phyloP scores from a whole-genome alignment of 768 basidiomycete genomes.

The Hericium erinaceus region DNA sequence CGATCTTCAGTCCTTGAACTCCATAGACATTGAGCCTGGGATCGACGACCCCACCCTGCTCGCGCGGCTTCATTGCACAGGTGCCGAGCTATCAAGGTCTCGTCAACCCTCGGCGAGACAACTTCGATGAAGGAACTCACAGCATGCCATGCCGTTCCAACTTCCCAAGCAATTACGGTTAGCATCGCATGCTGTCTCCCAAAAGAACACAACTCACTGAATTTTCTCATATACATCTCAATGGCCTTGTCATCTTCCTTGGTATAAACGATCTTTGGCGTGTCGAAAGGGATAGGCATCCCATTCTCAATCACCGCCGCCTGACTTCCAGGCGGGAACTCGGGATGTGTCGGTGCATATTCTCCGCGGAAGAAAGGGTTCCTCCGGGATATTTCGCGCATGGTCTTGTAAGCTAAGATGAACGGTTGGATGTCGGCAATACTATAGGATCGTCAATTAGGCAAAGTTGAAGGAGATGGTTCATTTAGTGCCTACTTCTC shows the following conservation, averaged over 20 bases:
- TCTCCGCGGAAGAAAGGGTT: constrained; percentile 31
- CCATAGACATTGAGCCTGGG: constrained; percentile 55
- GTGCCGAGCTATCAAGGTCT: constrained; percentile 41
- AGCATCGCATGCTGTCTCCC: neutral
- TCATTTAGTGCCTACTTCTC: constrained; percentile 7
- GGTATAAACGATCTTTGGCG: constrained; percentile 24
- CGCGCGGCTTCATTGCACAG: constrained; percentile 57
- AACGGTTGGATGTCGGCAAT: constrained; percentile 29
- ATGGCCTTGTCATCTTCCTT: constrained; percentile 27
- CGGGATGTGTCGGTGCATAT: neutral
- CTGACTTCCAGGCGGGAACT: neutral
- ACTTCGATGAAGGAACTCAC: neutral
- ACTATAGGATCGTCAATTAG: constrained; percentile 4
- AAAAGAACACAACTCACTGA: neutral
- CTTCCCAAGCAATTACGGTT: neutral
- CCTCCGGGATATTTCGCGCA: constrained; percentile 43
- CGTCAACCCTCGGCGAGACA: neutral
- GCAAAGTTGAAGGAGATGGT: neutral
- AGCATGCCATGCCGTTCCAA: constrained; percentile 3
- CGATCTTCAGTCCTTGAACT: constrained; percentile 46
- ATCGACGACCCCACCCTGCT: constrained; percentile 54
- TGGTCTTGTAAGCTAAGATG: constrained; percentile 44
- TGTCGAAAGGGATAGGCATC: constrained; percentile 17
- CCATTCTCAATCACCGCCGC: constrained; percentile 2
- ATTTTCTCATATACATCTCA: constrained; percentile 18